Evolutionary conservation across 192 early-diverging fungal genomes (phyloP).

Genomic region (Entophlyctis helioformis): DNA sequence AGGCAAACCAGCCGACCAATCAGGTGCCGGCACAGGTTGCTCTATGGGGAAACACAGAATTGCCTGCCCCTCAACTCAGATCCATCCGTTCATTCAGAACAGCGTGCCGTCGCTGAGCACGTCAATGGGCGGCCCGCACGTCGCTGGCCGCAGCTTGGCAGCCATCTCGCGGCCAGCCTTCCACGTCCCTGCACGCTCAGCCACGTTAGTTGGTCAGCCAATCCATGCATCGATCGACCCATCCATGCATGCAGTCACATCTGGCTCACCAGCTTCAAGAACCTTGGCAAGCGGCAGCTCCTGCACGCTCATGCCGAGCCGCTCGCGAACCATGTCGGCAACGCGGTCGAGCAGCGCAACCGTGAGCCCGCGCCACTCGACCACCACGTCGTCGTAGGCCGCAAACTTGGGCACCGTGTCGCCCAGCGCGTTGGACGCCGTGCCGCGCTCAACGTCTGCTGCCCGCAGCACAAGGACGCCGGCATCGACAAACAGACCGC

Average conservation of each 20-base stretch:
- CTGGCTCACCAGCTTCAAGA: slow-evolving; percentile 51
- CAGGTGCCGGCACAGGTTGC: no score
- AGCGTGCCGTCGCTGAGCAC: slow-evolving; percentile 78
- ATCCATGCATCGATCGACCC: no score
- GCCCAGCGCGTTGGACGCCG: slow-evolving; percentile 8
- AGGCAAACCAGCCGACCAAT: no score
- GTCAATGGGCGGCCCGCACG: slow-evolving; percentile 83
- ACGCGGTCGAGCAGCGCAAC: slow-evolving; percentile 69
- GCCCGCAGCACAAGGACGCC: slow-evolving; percentile 49
- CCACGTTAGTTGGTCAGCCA: not conserved
- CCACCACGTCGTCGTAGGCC: slow-evolving; percentile 65
- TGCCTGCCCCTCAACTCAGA: no score
- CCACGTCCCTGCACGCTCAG: slow-evolving; percentile 64
- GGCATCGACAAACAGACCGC: slow-evolving; percentile 79
- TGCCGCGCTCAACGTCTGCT: slow-evolving; percentile 40
- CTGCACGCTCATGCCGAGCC: slow-evolving; percentile 31
- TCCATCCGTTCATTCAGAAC: slow-evolving; percentile 55
- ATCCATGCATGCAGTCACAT: not conserved
- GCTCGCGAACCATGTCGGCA: slow-evolving; percentile 46
- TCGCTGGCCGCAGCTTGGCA: slow-evolving; percentile 57
- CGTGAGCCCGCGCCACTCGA: slow-evolving; percentile 91
- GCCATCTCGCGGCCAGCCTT: slow-evolving; percentile 84
- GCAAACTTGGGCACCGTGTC: slow-evolving; percentile 57
- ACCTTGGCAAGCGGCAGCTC: slow-evolving; percentile 74
- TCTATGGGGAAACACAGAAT: no score